A percentile compares a stretch with the other conserved stretches of the same genome.
phyloP scores from a whole-genome alignment of 129 eudicot genomes.

The sunflower (Helianthus annuus) region HanXRQr2.0-SUNRISE NC_035448.2:27451565-27452064 shows the following conservation, averaged over 20 bases:
- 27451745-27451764: slow-evolving; percentile 14
- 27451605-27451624: slow-evolving; percentile 62
- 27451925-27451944: background rate
- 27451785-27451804: slow-evolving; percentile 10
- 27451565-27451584: background rate
- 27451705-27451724: background rate
- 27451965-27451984: slow-evolving; percentile 10
- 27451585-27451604: background rate
- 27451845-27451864: background rate
- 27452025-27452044: background rate
- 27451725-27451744: background rate
- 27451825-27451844: background rate
- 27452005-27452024: slow-evolving; percentile 23
- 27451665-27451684: slow-evolving; percentile 67
- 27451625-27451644: slow-evolving; percentile 74
- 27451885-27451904: background rate
- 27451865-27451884: slow-evolving; percentile 8
- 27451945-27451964: background rate
- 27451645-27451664: slow-evolving; percentile 86
- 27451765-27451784: background rate
- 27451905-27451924: background rate
- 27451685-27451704: slow-evolving; percentile 18
- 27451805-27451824: slow-evolving; percentile 1
- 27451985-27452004: background rate
- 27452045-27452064: background rate